Evolutionary conservation across 2,329 filamentous ascomycete species (phyloP).

Genomic region (Arthrobotrys sinensis): DNA sequence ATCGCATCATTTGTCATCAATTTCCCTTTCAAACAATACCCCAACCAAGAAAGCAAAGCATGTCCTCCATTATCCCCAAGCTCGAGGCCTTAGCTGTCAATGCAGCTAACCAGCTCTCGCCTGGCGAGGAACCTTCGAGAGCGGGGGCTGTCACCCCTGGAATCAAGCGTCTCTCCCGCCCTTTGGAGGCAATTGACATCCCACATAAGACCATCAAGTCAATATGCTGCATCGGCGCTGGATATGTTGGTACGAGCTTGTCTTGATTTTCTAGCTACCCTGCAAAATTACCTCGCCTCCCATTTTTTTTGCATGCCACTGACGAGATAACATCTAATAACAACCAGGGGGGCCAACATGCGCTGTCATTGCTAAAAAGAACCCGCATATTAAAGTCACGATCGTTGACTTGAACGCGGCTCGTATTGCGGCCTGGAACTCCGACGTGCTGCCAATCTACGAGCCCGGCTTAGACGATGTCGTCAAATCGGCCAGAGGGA

Average conservation of each 20-base stretch:
- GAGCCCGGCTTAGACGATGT: constrained; percentile 80
- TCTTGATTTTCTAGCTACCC: background rate
- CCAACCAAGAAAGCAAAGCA: constrained; percentile 3
- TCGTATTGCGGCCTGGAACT: constrained; percentile 82
- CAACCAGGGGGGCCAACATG: constrained; percentile 79
- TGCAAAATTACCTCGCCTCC: constrained; percentile 18
- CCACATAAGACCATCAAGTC: constrained; percentile 69
- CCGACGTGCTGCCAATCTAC: constrained; percentile 80
- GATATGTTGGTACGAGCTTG: constrained; percentile 78
- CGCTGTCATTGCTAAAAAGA: constrained; percentile 81
- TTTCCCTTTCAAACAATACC: background rate
- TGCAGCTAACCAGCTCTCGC: constrained; percentile 39
- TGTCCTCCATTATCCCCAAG: constrained; percentile 51
- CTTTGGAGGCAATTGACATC: constrained; percentile 62
- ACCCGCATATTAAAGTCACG: constrained; percentile 79
- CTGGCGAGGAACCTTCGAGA: constrained; percentile 56
- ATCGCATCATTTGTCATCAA: background rate
- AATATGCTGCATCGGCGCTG: constrained; percentile 82
- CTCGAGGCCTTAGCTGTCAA: constrained; percentile 52
- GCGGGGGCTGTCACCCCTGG: constrained; percentile 60
- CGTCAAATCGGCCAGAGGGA: constrained; percentile 72
- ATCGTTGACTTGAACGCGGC: constrained; percentile 80
- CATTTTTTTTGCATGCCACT: background rate
- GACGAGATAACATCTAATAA: background rate
- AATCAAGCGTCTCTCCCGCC: constrained; percentile 62